Evolutionary conservation across 306 rosid species (phyloP).

Genomic region (Carpinus viminea): DNA sequence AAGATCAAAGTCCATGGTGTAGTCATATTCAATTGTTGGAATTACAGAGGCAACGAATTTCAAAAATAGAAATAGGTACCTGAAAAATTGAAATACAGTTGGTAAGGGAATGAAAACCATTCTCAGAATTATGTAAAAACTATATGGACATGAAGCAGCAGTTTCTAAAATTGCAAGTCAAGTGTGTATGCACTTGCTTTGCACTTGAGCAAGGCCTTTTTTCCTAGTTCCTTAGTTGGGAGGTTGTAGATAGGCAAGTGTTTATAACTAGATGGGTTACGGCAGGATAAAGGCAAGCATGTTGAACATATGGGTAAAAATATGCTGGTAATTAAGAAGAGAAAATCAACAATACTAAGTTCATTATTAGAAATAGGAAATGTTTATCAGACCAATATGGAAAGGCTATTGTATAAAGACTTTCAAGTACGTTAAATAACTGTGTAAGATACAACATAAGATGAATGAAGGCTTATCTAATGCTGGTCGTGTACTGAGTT

Average conservation of each 20-base stretch:
- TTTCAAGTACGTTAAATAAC: not conserved
- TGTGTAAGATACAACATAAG: not conserved
- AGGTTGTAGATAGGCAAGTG: not conserved
- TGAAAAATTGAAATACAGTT: constrained; percentile 1
- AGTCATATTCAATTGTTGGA: constrained; percentile 95
- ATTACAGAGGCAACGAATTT: constrained; percentile 97
- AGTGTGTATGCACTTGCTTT: not conserved
- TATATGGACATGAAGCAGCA: not conserved
- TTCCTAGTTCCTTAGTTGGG: not conserved
- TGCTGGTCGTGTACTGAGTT: not conserved
- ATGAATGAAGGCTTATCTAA: not conserved
- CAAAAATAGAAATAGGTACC: constrained; percentile 93
- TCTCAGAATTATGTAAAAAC: not conserved
- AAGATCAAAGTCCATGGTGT: constrained; percentile 96
- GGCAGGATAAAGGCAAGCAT: not conserved
- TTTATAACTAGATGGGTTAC: not conserved
- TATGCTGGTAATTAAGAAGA: not conserved
- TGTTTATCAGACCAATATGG: not conserved
- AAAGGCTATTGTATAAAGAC: too few species aligned
- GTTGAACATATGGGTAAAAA: not conserved
- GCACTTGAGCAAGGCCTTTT: not conserved
- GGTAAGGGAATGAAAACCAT: not conserved
- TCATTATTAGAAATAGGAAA: not conserved
- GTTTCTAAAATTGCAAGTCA: not conserved
- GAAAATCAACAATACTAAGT: not conserved